A percentile compares a stretch with the other conserved stretches of the same genome.
Evolutionary conservation across 108 stramenopile species (phyloP).

Genomic region (Pseudonitzschia pungens): DNA sequence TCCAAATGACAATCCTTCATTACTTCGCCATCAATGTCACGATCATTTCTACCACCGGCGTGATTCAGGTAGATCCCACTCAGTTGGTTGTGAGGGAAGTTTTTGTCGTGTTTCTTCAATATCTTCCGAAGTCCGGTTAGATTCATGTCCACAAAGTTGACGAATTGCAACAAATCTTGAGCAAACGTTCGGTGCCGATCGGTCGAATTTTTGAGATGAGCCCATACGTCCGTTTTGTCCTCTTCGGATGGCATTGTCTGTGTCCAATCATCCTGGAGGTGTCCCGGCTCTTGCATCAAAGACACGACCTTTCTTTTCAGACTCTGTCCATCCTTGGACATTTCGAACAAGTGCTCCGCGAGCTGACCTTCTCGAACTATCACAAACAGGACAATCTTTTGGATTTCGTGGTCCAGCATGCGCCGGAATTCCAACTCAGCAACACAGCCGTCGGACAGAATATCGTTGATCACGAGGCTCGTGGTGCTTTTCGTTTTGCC

Average conservation of each 20-base stretch:
- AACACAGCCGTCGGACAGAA: not conserved
- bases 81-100: conserved; percentile 12
- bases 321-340: conserved; percentile 10
- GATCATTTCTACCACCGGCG: conserved; percentile 1
- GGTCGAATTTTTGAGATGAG: conserved; percentile 23
- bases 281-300: not conserved
- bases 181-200: conserved; percentile 40
- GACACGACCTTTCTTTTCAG: not conserved
- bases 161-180: conserved; percentile 42
- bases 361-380: conserved; percentile 54
- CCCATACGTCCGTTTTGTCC: conserved; percentile 1
- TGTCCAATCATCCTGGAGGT: not conserved
- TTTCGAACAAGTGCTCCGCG: conserved; percentile 29
- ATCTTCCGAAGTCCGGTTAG: conserved; percentile 63
- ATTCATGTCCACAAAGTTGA: conserved; percentile 56
- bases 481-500: not conserved
- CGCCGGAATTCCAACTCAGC: conserved; percentile 39
- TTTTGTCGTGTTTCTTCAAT: conserved; percentile 86
- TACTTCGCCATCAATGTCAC: not conserved
- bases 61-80: conserved; percentile 8
- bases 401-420: conserved; percentile 61
- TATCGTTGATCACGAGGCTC: not conserved
- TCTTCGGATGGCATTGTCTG: conserved; percentile 2
- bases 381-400: conserved; percentile 68
- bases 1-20: conserved; percentile 26